A percentile compares a stretch with the other conserved stretches of the same genome.
phyloP scores from a whole-genome alignment of 2,329 filamentous ascomycete genomes.

The Diplodia seriata region DNA sequence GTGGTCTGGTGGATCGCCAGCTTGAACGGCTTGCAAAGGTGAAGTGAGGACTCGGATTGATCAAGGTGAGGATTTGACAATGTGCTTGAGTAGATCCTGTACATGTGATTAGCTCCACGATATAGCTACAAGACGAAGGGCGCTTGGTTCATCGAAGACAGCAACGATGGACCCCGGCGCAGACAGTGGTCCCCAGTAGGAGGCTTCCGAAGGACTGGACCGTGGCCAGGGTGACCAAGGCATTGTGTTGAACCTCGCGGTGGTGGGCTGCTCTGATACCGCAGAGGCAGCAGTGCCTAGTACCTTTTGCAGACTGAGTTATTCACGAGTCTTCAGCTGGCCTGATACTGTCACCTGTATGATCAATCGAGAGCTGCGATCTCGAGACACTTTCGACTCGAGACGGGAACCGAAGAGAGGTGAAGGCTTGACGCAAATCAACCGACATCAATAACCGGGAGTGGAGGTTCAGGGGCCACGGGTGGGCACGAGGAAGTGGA shows the following conservation, averaged over 20 bases:
- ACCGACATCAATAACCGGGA: constrained; percentile 61
- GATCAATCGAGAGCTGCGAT: constrained; percentile 62
- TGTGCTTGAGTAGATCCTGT: constrained; percentile 26
- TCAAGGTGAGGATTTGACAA: constrained; percentile 14
- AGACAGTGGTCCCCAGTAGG: constrained; percentile 25
- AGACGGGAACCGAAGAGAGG: constrained; percentile 62
- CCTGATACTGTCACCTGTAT: constrained; percentile 61
- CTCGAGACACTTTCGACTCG: constrained; percentile 64
- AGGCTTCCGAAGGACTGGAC: constrained; percentile 27
- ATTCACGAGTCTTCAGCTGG: constrained; percentile 51
- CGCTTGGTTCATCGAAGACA: constrained; percentile 32
- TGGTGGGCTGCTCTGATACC: constrained; percentile 29
- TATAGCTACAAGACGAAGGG: constrained; percentile 16
- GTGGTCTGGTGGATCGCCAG: constrained; percentile 49
- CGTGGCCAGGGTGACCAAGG: constrained; percentile 29
- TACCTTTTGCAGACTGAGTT: constrained; percentile 30
- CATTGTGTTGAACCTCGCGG: constrained; percentile 33
- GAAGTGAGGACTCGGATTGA: not conserved
- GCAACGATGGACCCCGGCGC: constrained; percentile 32
- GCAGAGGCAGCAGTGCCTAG: constrained; percentile 19
- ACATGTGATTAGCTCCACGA: constrained; percentile 29
- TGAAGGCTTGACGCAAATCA: constrained; percentile 62
- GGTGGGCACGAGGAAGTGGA: constrained; percentile 15
- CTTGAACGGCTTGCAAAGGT: constrained; percentile 44
- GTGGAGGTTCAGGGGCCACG: constrained; percentile 10